Conservation (phyloP, 768 basidiomycete species). For the Lactifluus hygrophoroides region DNA sequence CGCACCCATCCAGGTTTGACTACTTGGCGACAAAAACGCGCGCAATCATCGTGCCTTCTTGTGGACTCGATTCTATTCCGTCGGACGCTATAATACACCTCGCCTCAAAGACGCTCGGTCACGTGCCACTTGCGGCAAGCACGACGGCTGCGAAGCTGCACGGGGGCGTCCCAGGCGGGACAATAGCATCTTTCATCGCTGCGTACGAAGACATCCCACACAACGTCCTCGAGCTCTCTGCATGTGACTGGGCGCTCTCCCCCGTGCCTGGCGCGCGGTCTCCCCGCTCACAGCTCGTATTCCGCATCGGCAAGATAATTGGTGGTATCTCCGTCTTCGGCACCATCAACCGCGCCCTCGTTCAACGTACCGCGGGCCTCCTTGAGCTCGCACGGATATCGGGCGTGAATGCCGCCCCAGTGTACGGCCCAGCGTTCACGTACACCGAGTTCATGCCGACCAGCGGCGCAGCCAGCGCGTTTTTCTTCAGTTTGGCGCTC, state of each 20-base stretch:
- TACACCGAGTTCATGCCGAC: constrained; percentile 64
- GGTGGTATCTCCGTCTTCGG: constrained; percentile 33
- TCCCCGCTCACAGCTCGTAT: constrained; percentile 27
- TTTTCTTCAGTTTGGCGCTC: constrained; percentile 32
- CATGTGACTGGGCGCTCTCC: constrained; percentile 34
- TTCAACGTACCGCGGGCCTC: constrained; percentile 51
- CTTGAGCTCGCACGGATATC: constrained; percentile 28
- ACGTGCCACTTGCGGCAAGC: constrained; percentile 43
- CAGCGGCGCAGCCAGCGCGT: constrained; percentile 33
- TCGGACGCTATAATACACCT: constrained; percentile 64
- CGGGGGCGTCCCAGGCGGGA: constrained; percentile 58
- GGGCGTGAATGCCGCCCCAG: constrained; percentile 11
- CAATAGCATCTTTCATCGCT: constrained; percentile 36
- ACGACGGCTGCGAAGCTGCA: constrained; percentile 41
- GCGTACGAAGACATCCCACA: constrained; percentile 27
- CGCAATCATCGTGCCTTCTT: constrained; percentile 70
- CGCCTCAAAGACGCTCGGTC: constrained; percentile 59
- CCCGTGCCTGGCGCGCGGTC: constrained; percentile 31
- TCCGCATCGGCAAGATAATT: constrained; percentile 29
- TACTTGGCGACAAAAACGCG: constrained; percentile 60
- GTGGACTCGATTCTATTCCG: constrained; percentile 72
- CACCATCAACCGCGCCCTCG: constrained; percentile 37
- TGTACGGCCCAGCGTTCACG: constrained; percentile 63
- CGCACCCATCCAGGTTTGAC: constrained; percentile 45
- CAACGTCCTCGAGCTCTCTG: constrained; percentile 26